Evolutionary conservation across 192 early-diverging fungal species (phyloP), one percentile per base, ranked within the genome.

Genomic region (Gryganskiella cystojenkinii): DNA sequence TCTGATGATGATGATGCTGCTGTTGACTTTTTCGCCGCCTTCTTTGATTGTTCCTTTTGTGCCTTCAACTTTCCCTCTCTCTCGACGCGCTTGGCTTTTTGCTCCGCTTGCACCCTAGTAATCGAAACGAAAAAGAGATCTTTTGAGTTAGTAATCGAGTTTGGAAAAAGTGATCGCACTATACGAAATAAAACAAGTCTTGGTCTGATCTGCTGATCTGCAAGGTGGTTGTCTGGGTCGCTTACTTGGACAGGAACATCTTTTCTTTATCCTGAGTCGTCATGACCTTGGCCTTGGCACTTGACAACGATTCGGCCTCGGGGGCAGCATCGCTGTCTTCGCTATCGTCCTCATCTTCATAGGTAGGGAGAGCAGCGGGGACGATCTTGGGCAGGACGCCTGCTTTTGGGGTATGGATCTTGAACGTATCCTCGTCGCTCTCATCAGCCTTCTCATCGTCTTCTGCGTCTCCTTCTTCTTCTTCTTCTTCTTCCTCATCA

Each of bases 31-130:
- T 40, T 24, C 22, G 47, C n/a, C 72, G 66, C 61, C 54, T 68
- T 67, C 17, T 78, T 78, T 7, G 74, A 63, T 27, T 64, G 59
- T 0, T 68, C 74, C 67, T 78, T 78, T n/a, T 78, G 66, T 54
- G 31, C 67, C 66, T 69, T 78, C 56, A 78, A 40, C 55, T 78
- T 78, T 64, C 57, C 54, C 27, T 78, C 74, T 11, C 56, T 56
- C 49, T 78, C 74, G 4, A 78, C 56, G 53, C 67, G 46, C 67
- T 78, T 78, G 56, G 74, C 66, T 49, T 78, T 78, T 49, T 78
- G 74, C 25, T 78, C 74, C 31, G 74, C 74, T 10, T 78, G 74
- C 1, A 78, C 59, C 35, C 74, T 78, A 64, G 22, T 28, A 50
- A 11, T 2, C 37, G 5, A 31, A 24, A 35, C 56, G 61, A 55